A percentile compares a stretch with the other conserved stretches of the same genome.
Evolutionary conservation across 2,329 filamentous ascomycete species (phyloP).

Genomic region (Neonectria coccinea): DNA sequence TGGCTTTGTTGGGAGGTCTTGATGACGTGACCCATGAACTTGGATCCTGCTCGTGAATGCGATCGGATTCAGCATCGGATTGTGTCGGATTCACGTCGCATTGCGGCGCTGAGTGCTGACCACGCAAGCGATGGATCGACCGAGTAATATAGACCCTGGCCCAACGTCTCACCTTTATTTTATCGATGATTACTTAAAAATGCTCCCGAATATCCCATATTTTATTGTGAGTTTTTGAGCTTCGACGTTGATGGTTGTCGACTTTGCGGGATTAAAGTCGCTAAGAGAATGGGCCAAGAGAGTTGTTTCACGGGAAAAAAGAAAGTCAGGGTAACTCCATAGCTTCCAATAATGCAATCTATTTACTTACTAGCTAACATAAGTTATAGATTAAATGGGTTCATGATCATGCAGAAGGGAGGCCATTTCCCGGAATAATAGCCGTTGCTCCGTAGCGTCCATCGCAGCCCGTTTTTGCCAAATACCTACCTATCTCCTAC

Average conservation of each 20-base stretch:
- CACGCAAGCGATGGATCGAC: neutral
- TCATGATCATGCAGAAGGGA: no score
- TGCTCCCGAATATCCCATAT: neutral
- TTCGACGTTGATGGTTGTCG: neutral
- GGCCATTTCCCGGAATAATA: no score
- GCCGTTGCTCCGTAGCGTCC: no score
- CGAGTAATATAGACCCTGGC: neutral
- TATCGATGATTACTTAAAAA: neutral
- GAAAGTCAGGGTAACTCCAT: no score
- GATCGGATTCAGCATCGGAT: conserved; percentile 33
- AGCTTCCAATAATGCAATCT: no score
- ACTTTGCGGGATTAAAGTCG: neutral
- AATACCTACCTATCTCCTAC: no score
- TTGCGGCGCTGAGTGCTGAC: neutral
- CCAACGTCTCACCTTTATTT: neutral
- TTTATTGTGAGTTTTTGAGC: neutral
- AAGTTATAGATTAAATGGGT: no score
- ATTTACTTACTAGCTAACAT: no score
- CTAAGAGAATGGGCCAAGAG: no score
- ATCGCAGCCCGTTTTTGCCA: no score
- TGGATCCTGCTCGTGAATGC: conserved; percentile 21
- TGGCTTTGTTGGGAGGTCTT: neutral
- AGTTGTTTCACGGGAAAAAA: no score
- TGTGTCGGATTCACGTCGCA: neutral
- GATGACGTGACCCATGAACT: neutral